Base-by-base conservation (phyloP, 805 yeast species). In the Candida hungchunana region DNA sequence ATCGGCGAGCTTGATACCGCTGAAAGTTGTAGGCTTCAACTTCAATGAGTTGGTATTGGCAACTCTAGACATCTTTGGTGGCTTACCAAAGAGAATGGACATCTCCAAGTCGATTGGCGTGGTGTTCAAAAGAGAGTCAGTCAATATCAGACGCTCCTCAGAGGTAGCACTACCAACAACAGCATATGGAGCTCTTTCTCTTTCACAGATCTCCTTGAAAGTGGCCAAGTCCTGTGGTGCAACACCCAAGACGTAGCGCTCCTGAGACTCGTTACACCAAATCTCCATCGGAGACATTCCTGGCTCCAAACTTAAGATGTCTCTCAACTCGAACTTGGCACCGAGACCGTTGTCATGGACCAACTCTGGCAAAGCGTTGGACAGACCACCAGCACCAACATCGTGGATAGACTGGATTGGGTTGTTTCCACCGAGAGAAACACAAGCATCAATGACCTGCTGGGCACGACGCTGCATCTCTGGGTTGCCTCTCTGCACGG, bases 231-330 rank as follows among this genome's bases (percentile, higher is more conserved):
- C 84, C 43, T 77, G 79, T 36, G 85, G 85, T 12, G 87, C 73
- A 44, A 93, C 95, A 47, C 96, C 97, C 51, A 93, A 64, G 17
- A 93, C 99, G 53, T 89, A 93, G 62, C 99, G 80, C 64, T 93
- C 99, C 67, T 93, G 99, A 3, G 97, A 93, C 66, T 93, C 98
- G 54, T 95, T 90, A 75, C 99, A 93, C 99, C 99, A 93, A 46
- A 93, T 87, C 68, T 93, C 98, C 95, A 93, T 86, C 37, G 99
- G 97, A 5, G 97, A 90, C 97, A 93, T 87, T 40, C 97, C 95
- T 32, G 96, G 95, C 62, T 93, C 99, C 47, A 88, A 73, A 24
- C 88, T 81, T 38, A 95, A 75, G 39, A 93, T 82, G 37, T 89
- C 83, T 64, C 99, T 79, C 47, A 93, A 72, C 62, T 93, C 96